Percentiles rank a stretch among this genome's conserved stretches.
Evolutionary conservation across 2,329 filamentous ascomycete genomes (phyloP).

Genomic region (Phoma sp.): DNA sequence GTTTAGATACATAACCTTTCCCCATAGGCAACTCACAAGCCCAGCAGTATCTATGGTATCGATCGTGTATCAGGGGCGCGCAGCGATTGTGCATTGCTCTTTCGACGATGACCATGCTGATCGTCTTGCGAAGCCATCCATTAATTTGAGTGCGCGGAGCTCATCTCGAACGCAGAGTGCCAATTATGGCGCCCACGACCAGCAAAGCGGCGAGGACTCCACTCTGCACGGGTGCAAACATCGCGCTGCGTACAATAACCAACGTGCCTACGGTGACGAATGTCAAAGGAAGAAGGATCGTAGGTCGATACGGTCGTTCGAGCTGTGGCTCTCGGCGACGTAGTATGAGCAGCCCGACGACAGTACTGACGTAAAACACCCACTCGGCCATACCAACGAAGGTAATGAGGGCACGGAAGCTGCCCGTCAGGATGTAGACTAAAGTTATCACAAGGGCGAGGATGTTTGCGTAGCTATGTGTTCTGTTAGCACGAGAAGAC

Average conservation of each 20-base stretch:
- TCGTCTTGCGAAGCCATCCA: background rate
- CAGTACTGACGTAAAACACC: slow-evolving; percentile 69
- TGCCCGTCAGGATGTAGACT: slow-evolving; percentile 66
- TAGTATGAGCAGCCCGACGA: slow-evolving; percentile 64
- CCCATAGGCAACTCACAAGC: background rate
- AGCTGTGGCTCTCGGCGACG: slow-evolving; percentile 63
- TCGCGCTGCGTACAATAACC: slow-evolving; percentile 64
- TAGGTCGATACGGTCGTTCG: slow-evolving; percentile 62
- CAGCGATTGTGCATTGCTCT: too few relatives aligned
- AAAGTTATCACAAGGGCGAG: slow-evolving; percentile 49
- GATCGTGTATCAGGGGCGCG: too few relatives aligned
- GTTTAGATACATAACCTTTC: background rate
- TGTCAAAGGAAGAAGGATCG: slow-evolving; percentile 57
- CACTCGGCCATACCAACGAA: slow-evolving; percentile 56
- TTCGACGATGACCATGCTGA: background rate
- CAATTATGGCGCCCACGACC: slow-evolving; percentile 55
- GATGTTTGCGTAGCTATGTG: slow-evolving; percentile 36
- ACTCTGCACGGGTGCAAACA: slow-evolving; percentile 64
- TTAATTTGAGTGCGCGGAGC: background rate
- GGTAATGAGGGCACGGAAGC: slow-evolving; percentile 66
- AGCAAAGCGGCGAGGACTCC: slow-evolving; percentile 61
- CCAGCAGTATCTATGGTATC: too few relatives aligned
- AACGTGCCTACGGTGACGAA: slow-evolving; percentile 67
- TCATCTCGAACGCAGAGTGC: slow-evolving; percentile 26
- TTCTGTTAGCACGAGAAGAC: slow-evolving; percentile 13